Evolutionary conservation across 768 basidiomycete genomes (phyloP), one percentile per base, ranked within the genome.

Genomic region (Mycena epipterygia): DNA sequence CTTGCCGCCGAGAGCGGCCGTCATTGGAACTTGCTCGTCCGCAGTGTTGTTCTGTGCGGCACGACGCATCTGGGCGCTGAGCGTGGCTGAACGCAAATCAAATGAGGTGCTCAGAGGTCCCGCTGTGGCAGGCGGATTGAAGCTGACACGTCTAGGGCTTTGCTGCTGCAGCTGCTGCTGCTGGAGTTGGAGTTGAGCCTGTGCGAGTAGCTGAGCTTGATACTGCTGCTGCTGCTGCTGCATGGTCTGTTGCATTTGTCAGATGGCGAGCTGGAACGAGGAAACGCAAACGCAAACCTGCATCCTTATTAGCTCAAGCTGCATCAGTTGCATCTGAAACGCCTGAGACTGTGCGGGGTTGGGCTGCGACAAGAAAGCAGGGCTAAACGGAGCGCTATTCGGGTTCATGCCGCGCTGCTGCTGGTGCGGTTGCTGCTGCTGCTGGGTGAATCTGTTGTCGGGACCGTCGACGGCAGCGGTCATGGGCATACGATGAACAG

Each of bases 281-380:
- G 42, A 69, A 21, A 46, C n/a, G n/a, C 6, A 41, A 41, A 48
- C 46, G 81, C 87, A 56, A 68, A 91, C 94, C 91, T 95, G 94
- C 71, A 95, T 88, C 78, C 88, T 89, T 78, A 94, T 80, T 74
- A 95, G 87, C 82, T 95, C 94, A 65, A 95, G 84, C 77, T 95
- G 95, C 83, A 95, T 88, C 86, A 95, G 85, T 82, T 95, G 94
- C 87, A 95, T 86, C 82, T 95, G 94, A 64, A 93, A 83, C 62
- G 90, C 88, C 75, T 90, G 90, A 48, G 86, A 81, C 76, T 91
- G 90, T 49, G 84, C 81, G 55, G 88, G 78, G 51, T 82, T 75
- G 72, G 88, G 90, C 76, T 85, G 78, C 29, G 85, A 82, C 76
- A 88, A 87, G 30, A 86, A 85, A 17, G 81, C 83, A 51, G 84